Conservation (phyloP, 2,329 filamentous ascomycete genomes). For the Alternaria ventricosa region DNA sequence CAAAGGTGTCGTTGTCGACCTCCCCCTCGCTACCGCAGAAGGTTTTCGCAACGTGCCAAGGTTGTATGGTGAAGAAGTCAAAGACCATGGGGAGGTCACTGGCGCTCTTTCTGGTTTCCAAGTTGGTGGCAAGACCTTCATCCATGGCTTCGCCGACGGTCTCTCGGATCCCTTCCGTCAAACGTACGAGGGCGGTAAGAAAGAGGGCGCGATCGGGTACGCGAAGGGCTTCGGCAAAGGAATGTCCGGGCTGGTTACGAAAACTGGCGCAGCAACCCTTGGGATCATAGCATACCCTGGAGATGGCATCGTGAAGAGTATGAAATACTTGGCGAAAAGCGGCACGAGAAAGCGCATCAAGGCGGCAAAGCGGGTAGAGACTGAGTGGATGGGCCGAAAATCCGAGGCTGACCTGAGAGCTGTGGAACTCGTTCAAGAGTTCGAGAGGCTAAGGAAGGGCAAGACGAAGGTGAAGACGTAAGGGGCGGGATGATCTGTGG, state of each 20-base stretch:
- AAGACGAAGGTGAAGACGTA: not conserved
- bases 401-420: slow-evolving; percentile 4
- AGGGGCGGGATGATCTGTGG: not conserved
- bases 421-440: not conserved
- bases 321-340: slow-evolving; percentile 12
- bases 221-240: slow-evolving; percentile 44
- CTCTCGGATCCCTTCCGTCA: slow-evolving; percentile 40
- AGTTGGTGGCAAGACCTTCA: slow-evolving; percentile 45
- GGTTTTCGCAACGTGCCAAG: slow-evolving; percentile 45
- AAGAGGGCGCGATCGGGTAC: slow-evolving; percentile 42
- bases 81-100: slow-evolving; percentile 40
- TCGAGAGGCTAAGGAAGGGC: slow-evolving; percentile 4
- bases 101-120: slow-evolving; percentile 44
- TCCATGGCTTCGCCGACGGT: slow-evolving; percentile 40
- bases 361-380: slow-evolving; percentile 8
- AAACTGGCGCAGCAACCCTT: slow-evolving; percentile 8
- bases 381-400: slow-evolving; percentile 2
- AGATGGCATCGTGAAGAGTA: slow-evolving; percentile 20
- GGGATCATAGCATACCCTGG: slow-evolving; percentile 24
- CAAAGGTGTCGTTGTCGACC: slow-evolving; percentile 46
- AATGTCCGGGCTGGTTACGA: slow-evolving; percentile 10
- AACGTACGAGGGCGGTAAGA: slow-evolving; percentile 38
- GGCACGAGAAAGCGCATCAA: slow-evolving; percentile 12
- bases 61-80: slow-evolving; percentile 47
- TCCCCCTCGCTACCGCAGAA: slow-evolving; percentile 48